A percentile compares a stretch with the other conserved stretches of the same genome.
Evolutionary conservation across 2,329 filamentous ascomycete species (phyloP).

Genomic region (Onygenales sp.): DNA sequence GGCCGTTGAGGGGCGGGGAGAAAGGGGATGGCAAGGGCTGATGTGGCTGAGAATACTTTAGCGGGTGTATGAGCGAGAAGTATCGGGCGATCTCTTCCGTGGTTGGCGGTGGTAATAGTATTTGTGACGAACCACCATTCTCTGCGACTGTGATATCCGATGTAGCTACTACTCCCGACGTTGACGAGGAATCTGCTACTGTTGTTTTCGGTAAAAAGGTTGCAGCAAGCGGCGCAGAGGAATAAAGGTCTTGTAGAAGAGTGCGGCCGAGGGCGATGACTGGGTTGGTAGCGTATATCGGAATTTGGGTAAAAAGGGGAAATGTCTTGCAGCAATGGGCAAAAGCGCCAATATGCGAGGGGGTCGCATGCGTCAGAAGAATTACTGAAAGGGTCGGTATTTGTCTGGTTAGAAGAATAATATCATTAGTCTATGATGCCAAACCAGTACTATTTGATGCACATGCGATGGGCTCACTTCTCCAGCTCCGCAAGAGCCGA

Average conservation of each 20-base stretch:
- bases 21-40: constrained; percentile 80
- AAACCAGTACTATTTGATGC: too few relatives aligned
- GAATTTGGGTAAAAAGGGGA: constrained; percentile 81
- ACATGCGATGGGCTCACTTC: constrained; percentile 47
- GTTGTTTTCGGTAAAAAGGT: constrained; percentile 68
- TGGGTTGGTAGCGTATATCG: constrained; percentile 86
- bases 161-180: constrained; percentile 18
- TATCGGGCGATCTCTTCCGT: constrained; percentile 84
- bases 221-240: constrained; percentile 76
- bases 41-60: constrained; percentile 96
- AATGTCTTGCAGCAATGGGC: constrained; percentile 97
- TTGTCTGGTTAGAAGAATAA: constrained; percentile 48
- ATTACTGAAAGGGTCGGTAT: constrained; percentile 86
- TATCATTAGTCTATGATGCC: not conserved
- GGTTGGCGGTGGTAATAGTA: constrained; percentile 61
- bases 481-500: constrained; percentile 78
- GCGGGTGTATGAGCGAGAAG: constrained; percentile 78
- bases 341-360: constrained; percentile 83
- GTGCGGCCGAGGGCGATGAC: constrained; percentile 90
- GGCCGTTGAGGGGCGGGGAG: constrained; percentile 77
- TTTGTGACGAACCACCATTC: constrained; percentile 25
- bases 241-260: constrained; percentile 83
- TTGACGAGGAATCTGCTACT: constrained; percentile 43
- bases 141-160: constrained; percentile 25
- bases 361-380: constrained; percentile 87